Evolutionary conservation across 2,329 filamentous ascomycete species (phyloP), one percentile per base, ranked within the genome.

Genomic region (Colletotrichum cereale): DNA sequence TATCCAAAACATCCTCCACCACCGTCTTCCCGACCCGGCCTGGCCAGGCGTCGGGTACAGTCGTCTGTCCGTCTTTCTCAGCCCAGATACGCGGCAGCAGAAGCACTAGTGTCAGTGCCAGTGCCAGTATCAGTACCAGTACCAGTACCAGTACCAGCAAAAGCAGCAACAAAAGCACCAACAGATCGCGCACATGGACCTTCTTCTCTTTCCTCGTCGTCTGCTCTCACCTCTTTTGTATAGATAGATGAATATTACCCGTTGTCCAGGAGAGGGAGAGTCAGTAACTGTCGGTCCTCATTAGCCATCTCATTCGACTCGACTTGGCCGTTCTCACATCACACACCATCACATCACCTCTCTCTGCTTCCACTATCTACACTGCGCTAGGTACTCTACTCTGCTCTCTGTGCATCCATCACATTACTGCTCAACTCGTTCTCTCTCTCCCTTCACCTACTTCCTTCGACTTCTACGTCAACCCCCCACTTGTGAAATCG

Each of bases 161-260:
- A 21, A 44, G 42, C 42, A 47, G 24, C 40, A 60, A 26, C n/a
- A 57, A 16, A 40, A 38, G 31, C 53, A 56, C 34, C 26, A 42
- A 34, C 44, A n/a, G 44, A 62, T 44, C 34, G 52, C 34, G 52
- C 44, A 52, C 60, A 52, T 52, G n/a, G 42, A 62, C n/a, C 29
- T 60, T 40, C 18, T 62, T 31, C 40, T 61, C 29, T 14, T 38
- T 50, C 34, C 48, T 31, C 62, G 34, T n/a, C 16, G 36, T 53
- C 21, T 36, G n/a, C 50, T 53, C 34, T 52, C 26, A 42, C 44
- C 52, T 65, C 52, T 53, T 53, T 40, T 11, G 53, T 34, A 34
- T 18, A 38, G 24, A 26, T 52, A 31, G 40, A 52, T 24, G 2
- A n/a, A 47, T 24, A 47, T 58, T 58, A 44, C 34, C 21, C 34